phyloP scores from a whole-genome alignment of 768 basidiomycete genomes.

The Hirschioporus abietinus region DNA sequence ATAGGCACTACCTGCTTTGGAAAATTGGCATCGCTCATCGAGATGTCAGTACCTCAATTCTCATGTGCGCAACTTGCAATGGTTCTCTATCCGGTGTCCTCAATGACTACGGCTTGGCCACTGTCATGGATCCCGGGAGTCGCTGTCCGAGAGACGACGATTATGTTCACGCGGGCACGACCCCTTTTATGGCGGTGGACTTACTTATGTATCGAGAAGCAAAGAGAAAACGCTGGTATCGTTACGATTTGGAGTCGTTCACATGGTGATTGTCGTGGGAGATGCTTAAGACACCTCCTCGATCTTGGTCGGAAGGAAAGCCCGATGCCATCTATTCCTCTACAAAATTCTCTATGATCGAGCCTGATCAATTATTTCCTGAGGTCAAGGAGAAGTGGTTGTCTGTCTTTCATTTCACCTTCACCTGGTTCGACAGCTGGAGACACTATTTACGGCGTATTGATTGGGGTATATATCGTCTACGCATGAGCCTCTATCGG shows the following conservation, averaged over 20 bases:
- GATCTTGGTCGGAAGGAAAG: not conserved
- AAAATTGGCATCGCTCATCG: conserved; percentile 12
- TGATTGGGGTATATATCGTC: too few relatives aligned
- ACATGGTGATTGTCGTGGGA: not conserved
- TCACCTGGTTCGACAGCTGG: not conserved
- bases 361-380: not conserved
- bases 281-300: not conserved
- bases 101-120: conserved; percentile 10
- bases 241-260: not conserved
- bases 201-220: not conserved
- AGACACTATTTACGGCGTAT: not conserved
- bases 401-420: not conserved
- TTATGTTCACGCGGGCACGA: not conserved
- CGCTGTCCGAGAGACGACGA: not conserved
- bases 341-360: not conserved
- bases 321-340: not conserved
- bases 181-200: not conserved
- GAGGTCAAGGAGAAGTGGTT: not conserved
- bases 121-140: not conserved
- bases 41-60: conserved; percentile 14
- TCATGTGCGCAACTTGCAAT: conserved; percentile 14
- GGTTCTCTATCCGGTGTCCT: conserved; percentile 12
- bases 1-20: not conserved
- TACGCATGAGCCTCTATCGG: not conserved
- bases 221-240: not conserved